Conservation (phyloP, 106 monocot genomes). For the Gastrodia elata region DNA sequence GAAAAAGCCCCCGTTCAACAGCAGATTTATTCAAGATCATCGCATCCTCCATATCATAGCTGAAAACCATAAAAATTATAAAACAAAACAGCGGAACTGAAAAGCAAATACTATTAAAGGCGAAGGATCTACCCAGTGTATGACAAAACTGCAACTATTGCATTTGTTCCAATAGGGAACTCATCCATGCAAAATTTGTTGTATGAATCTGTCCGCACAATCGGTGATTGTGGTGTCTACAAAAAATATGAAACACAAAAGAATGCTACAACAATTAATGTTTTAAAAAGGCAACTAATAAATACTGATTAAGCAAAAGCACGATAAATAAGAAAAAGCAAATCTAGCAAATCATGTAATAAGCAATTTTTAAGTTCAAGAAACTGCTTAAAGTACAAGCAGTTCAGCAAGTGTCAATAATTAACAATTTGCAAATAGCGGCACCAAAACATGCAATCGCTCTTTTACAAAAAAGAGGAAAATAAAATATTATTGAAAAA, state of each 20-base stretch:
- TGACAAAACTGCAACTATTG: constrained; percentile 90
- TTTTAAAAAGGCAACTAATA: not conserved
- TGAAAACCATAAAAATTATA: constrained; percentile 20
- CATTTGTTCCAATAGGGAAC: constrained; percentile 89
- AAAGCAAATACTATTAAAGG: not conserved
- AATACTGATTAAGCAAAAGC: not conserved
- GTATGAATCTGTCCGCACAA: constrained; percentile 76
- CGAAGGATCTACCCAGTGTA: constrained; percentile 61
- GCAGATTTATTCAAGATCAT: constrained; percentile 98
- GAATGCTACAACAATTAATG: not conserved
- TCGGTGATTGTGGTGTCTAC: constrained; percentile 96
- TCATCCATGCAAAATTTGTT: constrained; percentile 81
- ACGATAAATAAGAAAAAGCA: not conserved
- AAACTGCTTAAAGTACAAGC: not conserved
- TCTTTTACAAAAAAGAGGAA: not conserved
- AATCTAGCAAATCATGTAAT: not conserved
- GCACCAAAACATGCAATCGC: not conserved
- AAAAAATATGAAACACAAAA: not conserved
- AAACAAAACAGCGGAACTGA: not conserved
- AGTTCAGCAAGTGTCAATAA: not conserved
- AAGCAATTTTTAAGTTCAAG: not conserved
- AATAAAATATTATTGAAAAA: not conserved
- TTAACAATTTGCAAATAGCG: not conserved
- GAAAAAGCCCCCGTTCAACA: constrained; percentile 86
- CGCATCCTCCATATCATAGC: constrained; percentile 99